These are phyloP conservation scores for Gardenia jasminoides DNA, from an alignment of 257 asterid genomes.

Conservation along the genomic window DNA sequence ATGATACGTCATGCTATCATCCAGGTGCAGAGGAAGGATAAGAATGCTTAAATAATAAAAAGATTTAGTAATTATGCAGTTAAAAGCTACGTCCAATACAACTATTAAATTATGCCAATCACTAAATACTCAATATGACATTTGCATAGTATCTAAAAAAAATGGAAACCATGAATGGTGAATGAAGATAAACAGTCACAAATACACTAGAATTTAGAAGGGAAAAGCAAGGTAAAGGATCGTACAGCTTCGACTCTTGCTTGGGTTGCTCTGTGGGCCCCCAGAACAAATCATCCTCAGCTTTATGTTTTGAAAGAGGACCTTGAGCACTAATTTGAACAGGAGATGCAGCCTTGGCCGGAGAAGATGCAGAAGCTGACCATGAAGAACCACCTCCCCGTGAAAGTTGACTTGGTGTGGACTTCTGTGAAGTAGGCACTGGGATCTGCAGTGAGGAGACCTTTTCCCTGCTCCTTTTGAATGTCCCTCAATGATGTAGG, in stretches of 20 bases:
- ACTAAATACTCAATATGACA: neutral
- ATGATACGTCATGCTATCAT: neutral
- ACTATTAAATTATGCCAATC: too few species aligned
- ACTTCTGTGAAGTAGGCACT: constrained; percentile 61
- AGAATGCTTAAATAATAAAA: neutral
- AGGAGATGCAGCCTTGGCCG: constrained; percentile 70
- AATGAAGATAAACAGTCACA: neutral
- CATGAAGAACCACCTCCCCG: constrained; percentile 62
- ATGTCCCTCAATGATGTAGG: constrained; percentile 89
- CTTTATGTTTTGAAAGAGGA: constrained; percentile 48
- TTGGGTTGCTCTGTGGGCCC: constrained; percentile 80
- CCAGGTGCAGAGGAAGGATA: neutral
- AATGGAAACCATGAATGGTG: neutral
- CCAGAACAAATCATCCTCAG: constrained; percentile 95
- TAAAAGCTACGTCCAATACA: too few species aligned
- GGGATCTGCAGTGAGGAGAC: constrained; percentile 43
- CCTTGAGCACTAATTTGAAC: constrained; percentile 44
- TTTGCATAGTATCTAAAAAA: neutral
- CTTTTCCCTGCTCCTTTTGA: constrained; percentile 80
- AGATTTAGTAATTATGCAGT: neutral
- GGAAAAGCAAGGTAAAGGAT: constrained; percentile 17
- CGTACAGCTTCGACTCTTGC: constrained; percentile 76
- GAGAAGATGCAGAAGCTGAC: constrained; percentile 59
- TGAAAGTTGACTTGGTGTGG: constrained; percentile 52
- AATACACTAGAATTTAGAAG: neutral